phyloP scores from a whole-genome alignment of 202 grass and related monocot genomes.

The Panicum virgatum region DNA sequence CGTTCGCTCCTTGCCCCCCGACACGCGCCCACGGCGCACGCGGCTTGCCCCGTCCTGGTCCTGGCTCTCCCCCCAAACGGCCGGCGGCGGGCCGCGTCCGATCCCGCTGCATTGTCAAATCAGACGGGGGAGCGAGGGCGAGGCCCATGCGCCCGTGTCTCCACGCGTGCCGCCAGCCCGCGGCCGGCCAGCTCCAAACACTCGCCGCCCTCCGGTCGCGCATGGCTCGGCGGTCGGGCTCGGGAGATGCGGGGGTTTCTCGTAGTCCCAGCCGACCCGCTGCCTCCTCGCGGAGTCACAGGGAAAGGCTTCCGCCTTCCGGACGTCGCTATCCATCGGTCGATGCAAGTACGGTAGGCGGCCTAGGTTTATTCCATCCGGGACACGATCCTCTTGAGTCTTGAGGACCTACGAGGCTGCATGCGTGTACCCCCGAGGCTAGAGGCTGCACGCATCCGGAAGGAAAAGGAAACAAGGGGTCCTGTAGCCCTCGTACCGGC shows the following conservation, averaged over 20 bases:
- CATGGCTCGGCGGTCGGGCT: neutral
- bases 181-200: neutral
- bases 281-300: conserved; percentile 1
- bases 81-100: neutral
- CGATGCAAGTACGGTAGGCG: neutral
- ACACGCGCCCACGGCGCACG: neutral
- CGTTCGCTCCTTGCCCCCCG: neutral
- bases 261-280: neutral
- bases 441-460: conserved; percentile 11
- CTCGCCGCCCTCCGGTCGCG: neutral
- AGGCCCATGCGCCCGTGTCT: neutral
- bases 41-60: neutral
- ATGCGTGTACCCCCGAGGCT: neutral
- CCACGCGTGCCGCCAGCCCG: conserved; percentile 10
- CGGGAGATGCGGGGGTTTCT: neutral
- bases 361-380: conserved; percentile 37
- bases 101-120: conserved; percentile 15
- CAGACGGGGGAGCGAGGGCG: neutral
- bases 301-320: conserved; percentile 9
- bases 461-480: neutral
- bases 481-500: too few relatives aligned
- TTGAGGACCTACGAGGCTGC: too few relatives aligned
- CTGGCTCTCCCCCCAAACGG: neutral
- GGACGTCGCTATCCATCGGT: neutral
- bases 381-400: neutral